phyloP scores from a whole-genome alignment of 2,329 filamentous ascomycete species.

The Diplocarpon mali region DNA sequence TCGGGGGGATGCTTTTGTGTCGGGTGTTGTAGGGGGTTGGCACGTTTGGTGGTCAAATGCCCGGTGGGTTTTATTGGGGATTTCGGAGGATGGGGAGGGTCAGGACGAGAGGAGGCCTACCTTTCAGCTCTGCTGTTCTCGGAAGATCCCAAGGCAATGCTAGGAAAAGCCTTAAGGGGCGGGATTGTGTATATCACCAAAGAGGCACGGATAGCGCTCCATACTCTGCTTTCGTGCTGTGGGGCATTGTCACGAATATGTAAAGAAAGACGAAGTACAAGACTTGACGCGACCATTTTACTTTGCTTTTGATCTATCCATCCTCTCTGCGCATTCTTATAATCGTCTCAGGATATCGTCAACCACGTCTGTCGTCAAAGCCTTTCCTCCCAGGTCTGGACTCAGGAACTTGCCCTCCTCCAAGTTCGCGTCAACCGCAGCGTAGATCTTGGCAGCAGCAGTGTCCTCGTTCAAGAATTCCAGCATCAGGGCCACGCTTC shows the following conservation, averaged over 20 bases:
- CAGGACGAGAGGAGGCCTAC: background rate
- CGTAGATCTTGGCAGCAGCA: constrained; percentile 82
- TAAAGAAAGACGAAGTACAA: too few relatives aligned
- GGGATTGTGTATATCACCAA: too few relatives aligned
- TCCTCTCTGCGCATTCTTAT: constrained; percentile 7
- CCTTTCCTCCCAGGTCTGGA: constrained; percentile 82
- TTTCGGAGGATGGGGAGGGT: constrained; percentile 15
- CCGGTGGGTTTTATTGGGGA: constrained; percentile 11
- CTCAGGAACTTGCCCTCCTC: constrained; percentile 72
- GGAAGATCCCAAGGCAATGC: too few relatives aligned
- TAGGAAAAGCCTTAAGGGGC: too few relatives aligned
- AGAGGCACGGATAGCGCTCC: too few relatives aligned
- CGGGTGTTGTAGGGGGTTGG: constrained; percentile 37
- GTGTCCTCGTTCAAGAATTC: constrained; percentile 85
- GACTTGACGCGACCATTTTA: too few relatives aligned
- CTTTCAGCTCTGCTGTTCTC: too few relatives aligned
- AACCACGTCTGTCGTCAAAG: constrained; percentile 76
- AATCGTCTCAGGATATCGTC: constrained; percentile 76
- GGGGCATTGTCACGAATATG: too few relatives aligned
- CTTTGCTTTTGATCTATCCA: background rate
- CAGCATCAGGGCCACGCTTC: constrained; percentile 87
- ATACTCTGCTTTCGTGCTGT: too few relatives aligned
- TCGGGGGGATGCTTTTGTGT: constrained; percentile 57
- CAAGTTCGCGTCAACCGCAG: constrained; percentile 82
- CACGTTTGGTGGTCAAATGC: background rate